phyloP scores from a whole-genome alignment of 2,329 filamentous ascomycete species.

The Penicillium freii region DNA sequence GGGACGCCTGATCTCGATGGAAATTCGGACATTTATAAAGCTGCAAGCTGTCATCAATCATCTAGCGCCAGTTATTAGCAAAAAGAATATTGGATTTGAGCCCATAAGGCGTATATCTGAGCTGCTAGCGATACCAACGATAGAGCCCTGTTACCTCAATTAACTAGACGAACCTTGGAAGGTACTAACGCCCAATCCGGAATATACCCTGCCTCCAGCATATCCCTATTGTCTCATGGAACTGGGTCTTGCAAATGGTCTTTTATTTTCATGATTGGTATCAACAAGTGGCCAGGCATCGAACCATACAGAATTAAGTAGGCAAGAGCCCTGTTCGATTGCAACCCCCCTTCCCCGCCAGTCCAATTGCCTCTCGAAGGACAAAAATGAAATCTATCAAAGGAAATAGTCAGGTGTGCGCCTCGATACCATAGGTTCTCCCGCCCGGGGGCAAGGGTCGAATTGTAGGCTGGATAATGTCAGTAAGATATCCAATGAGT shows the following conservation, averaged over 20 bases:
- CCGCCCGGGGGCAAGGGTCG: constrained; percentile 93
- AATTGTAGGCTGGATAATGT: constrained; percentile 80
- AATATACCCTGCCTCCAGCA: too few species aligned
- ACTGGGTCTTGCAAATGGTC: constrained; percentile 28
- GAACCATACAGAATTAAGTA: constrained; percentile 37
- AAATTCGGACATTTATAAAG: neutral
- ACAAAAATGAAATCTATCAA: constrained; percentile 49
- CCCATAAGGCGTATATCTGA: neutral
- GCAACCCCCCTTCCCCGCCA: constrained; percentile 26
- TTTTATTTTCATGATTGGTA: constrained; percentile 45
- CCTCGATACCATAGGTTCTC: constrained; percentile 98
- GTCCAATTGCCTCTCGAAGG: constrained; percentile 29
- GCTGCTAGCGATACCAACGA: neutral
- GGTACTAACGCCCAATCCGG: neutral
- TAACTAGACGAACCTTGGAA: neutral
- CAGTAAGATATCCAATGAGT: neutral
- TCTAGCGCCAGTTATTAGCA: neutral
- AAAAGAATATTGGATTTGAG: too few species aligned
- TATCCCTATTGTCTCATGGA: neutral
- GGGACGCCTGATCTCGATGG: neutral
- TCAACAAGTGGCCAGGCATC: constrained; percentile 39
- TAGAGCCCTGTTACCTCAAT: neutral
- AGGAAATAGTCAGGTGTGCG: constrained; percentile 99
- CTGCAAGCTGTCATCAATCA: neutral
- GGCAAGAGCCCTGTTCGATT: constrained; percentile 29